phyloP scores from a whole-genome alignment of 805 yeast species.

The Wickerhamiella sorbophila region DNA sequence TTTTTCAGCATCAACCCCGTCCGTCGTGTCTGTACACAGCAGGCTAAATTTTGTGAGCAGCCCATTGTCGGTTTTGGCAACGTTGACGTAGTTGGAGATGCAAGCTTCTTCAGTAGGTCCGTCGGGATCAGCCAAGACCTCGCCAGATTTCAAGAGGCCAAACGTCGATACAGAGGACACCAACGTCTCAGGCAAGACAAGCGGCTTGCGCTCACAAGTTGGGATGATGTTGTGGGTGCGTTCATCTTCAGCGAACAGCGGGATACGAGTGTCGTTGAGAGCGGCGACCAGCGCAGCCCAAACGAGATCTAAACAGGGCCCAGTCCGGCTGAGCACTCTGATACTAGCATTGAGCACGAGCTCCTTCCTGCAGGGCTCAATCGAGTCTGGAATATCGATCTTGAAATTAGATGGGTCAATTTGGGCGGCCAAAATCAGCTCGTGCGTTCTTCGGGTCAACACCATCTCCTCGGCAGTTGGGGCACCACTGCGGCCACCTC shows the following conservation, averaged over 20 bases:
- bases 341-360: conserved; percentile 57
- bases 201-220: conserved; percentile 22
- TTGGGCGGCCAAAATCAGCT: conserved; percentile 43
- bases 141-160: conserved; percentile 35
- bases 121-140: conserved; percentile 59
- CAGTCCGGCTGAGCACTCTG: conserved; percentile 65
- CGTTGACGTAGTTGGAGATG: conserved; percentile 38
- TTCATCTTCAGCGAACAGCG: conserved; percentile 50
- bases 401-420: conserved; percentile 29
- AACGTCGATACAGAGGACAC: conserved; percentile 32
- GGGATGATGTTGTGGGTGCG: conserved; percentile 34
- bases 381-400: conserved; percentile 17
- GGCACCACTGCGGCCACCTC: conserved; percentile 57
- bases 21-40: background rate
- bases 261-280: conserved; percentile 43
- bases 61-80: conserved; percentile 24
- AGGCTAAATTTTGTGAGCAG: conserved; percentile 4
- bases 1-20: background rate
- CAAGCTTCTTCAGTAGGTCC: conserved; percentile 71
- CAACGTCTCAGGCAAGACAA: conserved; percentile 29
- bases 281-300: conserved; percentile 58
- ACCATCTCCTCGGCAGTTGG: conserved; percentile 81
- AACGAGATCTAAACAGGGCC: conserved; percentile 66
- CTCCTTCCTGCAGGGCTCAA: conserved; percentile 27
- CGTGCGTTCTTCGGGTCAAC: conserved; percentile 49